Percentiles rank a stretch among this genome's conserved stretches.
Conservation (phyloP, 768 basidiomycete species). For the Xerocomellus amylosporus region DNA sequence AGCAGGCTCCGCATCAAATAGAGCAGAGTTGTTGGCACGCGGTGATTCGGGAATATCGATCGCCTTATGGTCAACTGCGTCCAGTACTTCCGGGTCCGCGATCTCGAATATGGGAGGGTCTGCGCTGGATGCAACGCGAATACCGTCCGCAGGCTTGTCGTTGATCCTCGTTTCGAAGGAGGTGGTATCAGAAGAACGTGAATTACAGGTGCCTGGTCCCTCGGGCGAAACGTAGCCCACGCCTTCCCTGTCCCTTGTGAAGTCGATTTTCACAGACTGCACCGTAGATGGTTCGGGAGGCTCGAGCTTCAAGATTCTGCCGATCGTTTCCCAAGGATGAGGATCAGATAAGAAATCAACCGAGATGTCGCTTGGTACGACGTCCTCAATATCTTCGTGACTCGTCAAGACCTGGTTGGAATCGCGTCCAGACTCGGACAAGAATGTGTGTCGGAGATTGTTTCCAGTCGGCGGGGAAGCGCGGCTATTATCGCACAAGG, state of each 20-base stretch:
- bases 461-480: background rate
- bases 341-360: slow-evolving; percentile 32
- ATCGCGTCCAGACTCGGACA: background rate
- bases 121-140: background rate
- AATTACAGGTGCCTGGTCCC: background rate
- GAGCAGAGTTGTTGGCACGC: background rate
- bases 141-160: background rate
- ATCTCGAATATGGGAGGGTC: background rate
- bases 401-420: background rate
- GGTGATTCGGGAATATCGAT: background rate
- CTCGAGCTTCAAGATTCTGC: slow-evolving; percentile 23
- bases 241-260: slow-evolving; percentile 27
- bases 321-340: slow-evolving; percentile 33
- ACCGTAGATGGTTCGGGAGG: background rate
- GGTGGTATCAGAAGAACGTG: background rate
- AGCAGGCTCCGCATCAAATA: background rate
- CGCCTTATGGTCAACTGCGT: background rate
- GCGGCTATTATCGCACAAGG: background rate
- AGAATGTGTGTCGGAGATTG: background rate
- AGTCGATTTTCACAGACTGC: slow-evolving; percentile 5
- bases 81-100: background rate
- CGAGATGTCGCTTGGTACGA: background rate
- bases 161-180: background rate
- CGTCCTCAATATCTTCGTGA: background rate
- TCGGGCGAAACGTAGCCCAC: slow-evolving; percentile 20